A percentile compares a stretch with the other conserved stretches of the same genome.
Conservation (phyloP, 345 rosid genomes). For the Geranium rotundifolium region DNA sequence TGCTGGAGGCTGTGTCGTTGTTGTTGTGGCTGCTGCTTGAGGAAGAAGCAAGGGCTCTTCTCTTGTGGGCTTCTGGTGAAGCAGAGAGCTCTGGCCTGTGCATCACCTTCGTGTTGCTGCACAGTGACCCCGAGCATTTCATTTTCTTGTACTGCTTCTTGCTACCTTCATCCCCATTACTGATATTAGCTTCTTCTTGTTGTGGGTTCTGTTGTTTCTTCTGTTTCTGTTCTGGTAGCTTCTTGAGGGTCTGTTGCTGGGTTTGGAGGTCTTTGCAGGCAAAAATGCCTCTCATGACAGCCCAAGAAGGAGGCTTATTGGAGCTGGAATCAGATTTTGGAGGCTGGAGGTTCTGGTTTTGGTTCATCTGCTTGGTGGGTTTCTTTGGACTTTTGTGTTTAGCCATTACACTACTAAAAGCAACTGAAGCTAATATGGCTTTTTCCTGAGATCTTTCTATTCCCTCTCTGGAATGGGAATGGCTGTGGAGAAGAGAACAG, state of each 20-base stretch:
- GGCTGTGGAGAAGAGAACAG: too few relatives aligned
- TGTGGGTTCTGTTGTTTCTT: constrained; percentile 6
- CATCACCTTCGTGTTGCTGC: constrained; percentile 64
- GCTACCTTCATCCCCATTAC: constrained; percentile 19
- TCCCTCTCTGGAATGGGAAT: too few relatives aligned
- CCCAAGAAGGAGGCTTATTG: constrained; percentile 33
- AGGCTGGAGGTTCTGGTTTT: constrained; percentile 20
- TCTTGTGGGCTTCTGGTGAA: constrained; percentile 35
- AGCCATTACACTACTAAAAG: constrained; percentile 24
- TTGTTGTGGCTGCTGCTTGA: too few relatives aligned
- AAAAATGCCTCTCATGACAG: constrained; percentile 40
- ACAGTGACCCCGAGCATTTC: constrained; percentile 64
- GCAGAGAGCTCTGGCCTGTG: constrained; percentile 23
- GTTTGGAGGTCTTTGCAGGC: constrained; percentile 28
- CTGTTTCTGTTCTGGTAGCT: background rate
- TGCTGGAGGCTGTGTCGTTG: constrained; percentile 8
- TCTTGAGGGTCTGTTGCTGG: too few relatives aligned
- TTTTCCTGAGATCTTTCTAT: too few relatives aligned
- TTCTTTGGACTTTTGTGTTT: constrained; percentile 23
- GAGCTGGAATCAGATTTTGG: background rate
- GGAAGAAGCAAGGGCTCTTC: constrained; percentile 20
- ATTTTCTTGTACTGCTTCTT: constrained; percentile 53
- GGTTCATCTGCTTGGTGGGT: constrained; percentile 22
- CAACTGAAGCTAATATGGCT: too few relatives aligned
- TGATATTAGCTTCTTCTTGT: constrained; percentile 8